Evolutionary conservation across 129 eudicot species (phyloP), one percentile per base, ranked within the genome.

Genomic region (Artemisia tridentata): DNA sequence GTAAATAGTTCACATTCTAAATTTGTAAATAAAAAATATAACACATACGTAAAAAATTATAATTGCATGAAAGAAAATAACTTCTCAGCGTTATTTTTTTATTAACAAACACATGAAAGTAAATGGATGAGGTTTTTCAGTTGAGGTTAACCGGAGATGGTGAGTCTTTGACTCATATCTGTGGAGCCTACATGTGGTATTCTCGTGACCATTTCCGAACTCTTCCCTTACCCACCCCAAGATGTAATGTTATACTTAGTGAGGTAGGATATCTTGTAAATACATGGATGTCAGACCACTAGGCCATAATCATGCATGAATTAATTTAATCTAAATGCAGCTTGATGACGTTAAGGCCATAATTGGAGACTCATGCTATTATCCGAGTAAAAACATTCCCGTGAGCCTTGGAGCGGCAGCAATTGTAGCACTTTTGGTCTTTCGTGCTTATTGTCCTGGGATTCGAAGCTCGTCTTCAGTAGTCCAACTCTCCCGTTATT

Each of bases 381-480:
- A 51, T 51, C 78, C 71, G 0, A 14, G 62, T 56, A 56, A 9
- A 11, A 7, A 0, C 34, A 20, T 41, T 63, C 54, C 64, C 2
- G 2, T 2, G 3, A 23, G 11, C 16, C 55, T 73, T 18, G 71
- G 21, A 13, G 14, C 21, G 23, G 8, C 15, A 41, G 72, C 65
- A 38, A 2, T 52, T 31, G 25, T 52, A 21, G 65, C 72, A 6
- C 72, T 74, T 52, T 18, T 52, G 45, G 15, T 27, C 8, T 53
- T 38, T 74, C 78, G 78, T 53, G 55, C 65, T n/a, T 74, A 52
- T 74, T 74, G 78, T 16, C 69, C 65, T 2, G 63, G 56, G 43
- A 43, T 11, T 3, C 63, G 54, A 52, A 55, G 8, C 57, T 8
- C 65, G 0, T 52, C 72, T 38, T 45, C 78, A 0, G 8, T 21